Conservation (phyloP, 2,329 filamentous ascomycete genomes). For the Rutstroemia sp. region DNA sequence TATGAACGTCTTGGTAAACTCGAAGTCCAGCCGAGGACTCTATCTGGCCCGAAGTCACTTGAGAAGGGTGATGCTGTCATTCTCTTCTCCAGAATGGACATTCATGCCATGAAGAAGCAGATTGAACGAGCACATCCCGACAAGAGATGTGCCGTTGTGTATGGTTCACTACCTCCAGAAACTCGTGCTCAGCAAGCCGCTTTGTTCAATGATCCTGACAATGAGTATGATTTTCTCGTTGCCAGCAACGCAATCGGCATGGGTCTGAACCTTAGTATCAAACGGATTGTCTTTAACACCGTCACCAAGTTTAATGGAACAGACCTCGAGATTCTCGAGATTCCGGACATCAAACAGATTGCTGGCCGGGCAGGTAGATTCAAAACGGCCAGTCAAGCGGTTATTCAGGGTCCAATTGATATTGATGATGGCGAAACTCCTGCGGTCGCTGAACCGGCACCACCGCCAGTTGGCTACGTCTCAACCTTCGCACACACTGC, state of each 20-base stretch:
- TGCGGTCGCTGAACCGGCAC: not conserved
- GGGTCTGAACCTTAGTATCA: conserved; percentile 90
- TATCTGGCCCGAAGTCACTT: conserved; percentile 54
- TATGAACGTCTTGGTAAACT: conserved; percentile 82
- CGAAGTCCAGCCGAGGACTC: conserved; percentile 55
- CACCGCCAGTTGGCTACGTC: conserved; percentile 54
- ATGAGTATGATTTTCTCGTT: conserved; percentile 90
- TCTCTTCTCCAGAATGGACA: conserved; percentile 71
- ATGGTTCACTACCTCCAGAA: conserved; percentile 85
- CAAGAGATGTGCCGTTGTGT: conserved; percentile 82
- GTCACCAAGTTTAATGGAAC: conserved; percentile 65
- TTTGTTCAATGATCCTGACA: conserved; percentile 90
- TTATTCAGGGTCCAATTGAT: conserved; percentile 18
- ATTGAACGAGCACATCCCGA: conserved; percentile 68
- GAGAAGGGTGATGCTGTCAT: conserved; percentile 88
- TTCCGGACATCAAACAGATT: conserved; percentile 89
- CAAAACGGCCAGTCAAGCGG: conserved; percentile 58
- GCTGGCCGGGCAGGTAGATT: conserved; percentile 86
- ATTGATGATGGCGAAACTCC: not conserved
- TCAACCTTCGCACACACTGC: conserved; percentile 71
- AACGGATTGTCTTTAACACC: conserved; percentile 80
- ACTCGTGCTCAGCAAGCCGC: conserved; percentile 85
- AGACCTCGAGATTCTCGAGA: conserved; percentile 47
- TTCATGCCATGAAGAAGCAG: conserved; percentile 71
- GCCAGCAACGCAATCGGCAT: conserved; percentile 96